Base-by-base conservation (phyloP, 1,284 basidiomycete genomes). In the Leccinum cinnamomeum region DNA sequence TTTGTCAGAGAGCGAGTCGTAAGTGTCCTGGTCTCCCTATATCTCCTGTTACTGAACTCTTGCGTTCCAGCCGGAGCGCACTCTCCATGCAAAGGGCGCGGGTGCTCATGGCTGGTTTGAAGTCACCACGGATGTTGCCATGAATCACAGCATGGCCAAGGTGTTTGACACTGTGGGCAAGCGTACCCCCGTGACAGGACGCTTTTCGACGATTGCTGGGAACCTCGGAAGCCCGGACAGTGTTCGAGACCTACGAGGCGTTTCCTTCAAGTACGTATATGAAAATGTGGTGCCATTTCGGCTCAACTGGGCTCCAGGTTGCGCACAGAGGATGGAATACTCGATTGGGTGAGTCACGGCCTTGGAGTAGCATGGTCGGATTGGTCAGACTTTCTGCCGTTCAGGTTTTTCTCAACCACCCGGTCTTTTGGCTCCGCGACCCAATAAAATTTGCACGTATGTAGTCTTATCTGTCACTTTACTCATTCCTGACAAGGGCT, bases 101-200 rank as follows among this genome's bases (percentile, higher is more conserved):
- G 86, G 83, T 41, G 86, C 85, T 5, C 84, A 87, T 71, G 86
- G 86, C 54, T 77, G 79, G 65, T 87, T 84, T 68, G 83, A 85
- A 69, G 67, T 69, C 10, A 72, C 70, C 7, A 72, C 71, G 56
- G 59, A 67, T 23, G 63, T 82, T 28, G 82, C 81, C 69, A 70
- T 72, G 53, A 83, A 79, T 50, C 78, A 81, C 14, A 82, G 60
- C n/a, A 69, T 69, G 56, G 69, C 67, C 6, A 62, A 58, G 33
- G 56, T 70, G 25, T 69, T 69, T 16, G 57, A 67, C 48, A 64
- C 62, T 3, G n/a, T 70, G 7, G 69, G 68, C 30, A 69, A 70
- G 55, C 62, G 58, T n/a, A 69, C 69, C 6, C 62, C 69, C 0
- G 61, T 70, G 25, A 67, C 67, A 3, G 68, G 14, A 2, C 68